A percentile compares a stretch with the other conserved stretches of the same genome.
phyloP scores from a whole-genome alignment of 805 yeast species.

The Wickerhamomyces subpelliculosus region DNA sequence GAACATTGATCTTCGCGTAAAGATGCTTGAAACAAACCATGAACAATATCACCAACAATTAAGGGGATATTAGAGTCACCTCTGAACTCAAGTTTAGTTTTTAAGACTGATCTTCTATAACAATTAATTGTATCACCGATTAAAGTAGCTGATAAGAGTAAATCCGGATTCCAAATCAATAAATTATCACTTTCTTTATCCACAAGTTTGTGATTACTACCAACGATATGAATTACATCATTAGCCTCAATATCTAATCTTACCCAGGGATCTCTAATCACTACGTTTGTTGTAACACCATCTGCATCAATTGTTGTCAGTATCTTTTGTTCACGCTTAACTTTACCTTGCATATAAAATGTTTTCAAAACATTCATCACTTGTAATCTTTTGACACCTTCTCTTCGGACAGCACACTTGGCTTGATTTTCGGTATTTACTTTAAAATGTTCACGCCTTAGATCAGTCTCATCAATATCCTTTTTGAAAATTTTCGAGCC shows the following conservation, averaged over 20 bases:
- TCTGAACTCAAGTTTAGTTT: conserved; percentile 48
- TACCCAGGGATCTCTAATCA: conserved; percentile 58
- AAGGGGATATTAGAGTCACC: conserved; percentile 61
- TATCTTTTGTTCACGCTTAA: conserved; percentile 40
- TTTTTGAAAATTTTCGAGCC: conserved; percentile 18
- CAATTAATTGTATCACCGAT: conserved; percentile 74
- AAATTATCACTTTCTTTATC: conserved; percentile 52
- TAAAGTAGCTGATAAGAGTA: conserved; percentile 72
- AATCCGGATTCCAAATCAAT: conserved; percentile 81
- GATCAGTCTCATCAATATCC: conserved; percentile 19
- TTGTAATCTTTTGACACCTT: conserved; percentile 43
- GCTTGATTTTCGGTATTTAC: conserved; percentile 21
- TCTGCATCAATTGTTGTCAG: conserved; percentile 41
- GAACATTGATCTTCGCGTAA: conserved; percentile 30
- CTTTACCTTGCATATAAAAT: conserved; percentile 24
- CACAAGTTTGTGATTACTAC: conserved; percentile 33
- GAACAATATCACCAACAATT: conserved; percentile 78
- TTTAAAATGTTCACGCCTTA: conserved; percentile 4
- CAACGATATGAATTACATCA: conserved; percentile 59
- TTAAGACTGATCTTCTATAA: conserved; percentile 60
- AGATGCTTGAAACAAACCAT: conserved; percentile 54
- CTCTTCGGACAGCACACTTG: conserved; percentile 36
- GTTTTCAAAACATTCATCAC: conserved; percentile 28
- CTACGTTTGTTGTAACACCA: conserved; percentile 30
- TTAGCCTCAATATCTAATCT: conserved; percentile 38